phyloP scores from a whole-genome alignment of 2,329 filamentous ascomycete species.

The Microsporum canis region DNA sequence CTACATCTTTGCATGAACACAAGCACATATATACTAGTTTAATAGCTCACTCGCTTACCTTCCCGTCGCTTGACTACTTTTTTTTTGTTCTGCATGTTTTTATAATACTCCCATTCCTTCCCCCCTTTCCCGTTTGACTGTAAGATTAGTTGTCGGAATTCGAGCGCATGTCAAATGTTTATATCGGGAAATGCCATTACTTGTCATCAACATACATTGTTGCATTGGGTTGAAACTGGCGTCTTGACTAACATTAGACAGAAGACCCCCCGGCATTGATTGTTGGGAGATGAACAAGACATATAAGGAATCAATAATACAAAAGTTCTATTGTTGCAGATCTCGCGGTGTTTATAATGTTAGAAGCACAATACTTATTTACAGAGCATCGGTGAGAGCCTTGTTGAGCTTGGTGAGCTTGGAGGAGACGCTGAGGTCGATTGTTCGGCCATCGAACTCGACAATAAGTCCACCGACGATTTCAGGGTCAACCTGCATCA shows the following conservation, averaged over 20 bases:
- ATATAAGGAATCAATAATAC: slow-evolving; percentile 6
- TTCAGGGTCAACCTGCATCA: slow-evolving; percentile 70
- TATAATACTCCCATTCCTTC: not conserved
- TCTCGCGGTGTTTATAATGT: slow-evolving; percentile 2
- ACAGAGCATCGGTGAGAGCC: slow-evolving; percentile 91
- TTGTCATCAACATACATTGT: not conserved
- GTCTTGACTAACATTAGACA: not conserved
- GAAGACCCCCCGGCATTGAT: not conserved
- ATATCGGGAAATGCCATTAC: not conserved
- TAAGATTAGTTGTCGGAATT: slow-evolving; percentile 1
- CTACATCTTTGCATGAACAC: not conserved
- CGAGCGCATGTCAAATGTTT: not conserved
- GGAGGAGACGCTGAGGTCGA: slow-evolving; percentile 88
- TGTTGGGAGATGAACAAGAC: not conserved
- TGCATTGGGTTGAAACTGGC: not conserved
- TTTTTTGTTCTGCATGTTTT: not conserved
- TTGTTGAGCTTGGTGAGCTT: slow-evolving; percentile 99
- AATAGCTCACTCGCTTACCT: not conserved
- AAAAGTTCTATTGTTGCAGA: slow-evolving; percentile 8
- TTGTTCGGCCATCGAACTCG: slow-evolving; percentile 94
- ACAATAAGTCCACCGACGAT: slow-evolving; percentile 89
- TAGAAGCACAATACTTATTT: slow-evolving; percentile 41
- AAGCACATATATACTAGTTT: not conserved
- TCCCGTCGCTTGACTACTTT: not conserved
- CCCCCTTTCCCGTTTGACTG: not conserved